Evolutionary conservation across 768 basidiomycete genomes (phyloP).

Genomic region (Boletus rubropictus): DNA sequence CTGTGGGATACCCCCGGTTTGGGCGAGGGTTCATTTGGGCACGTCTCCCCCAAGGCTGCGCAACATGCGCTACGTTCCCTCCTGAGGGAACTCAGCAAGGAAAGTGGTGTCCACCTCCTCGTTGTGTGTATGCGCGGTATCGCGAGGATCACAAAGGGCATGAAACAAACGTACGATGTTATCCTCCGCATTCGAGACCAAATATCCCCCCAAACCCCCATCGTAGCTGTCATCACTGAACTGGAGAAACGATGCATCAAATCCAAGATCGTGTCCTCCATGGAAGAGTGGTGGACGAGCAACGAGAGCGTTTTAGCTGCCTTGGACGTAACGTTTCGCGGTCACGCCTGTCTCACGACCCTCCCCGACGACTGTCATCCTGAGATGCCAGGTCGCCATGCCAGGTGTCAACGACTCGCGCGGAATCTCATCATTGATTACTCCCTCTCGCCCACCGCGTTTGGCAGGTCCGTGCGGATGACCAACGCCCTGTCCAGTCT

Average conservation of each 20-base stretch:
- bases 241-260: conserved; percentile 18
- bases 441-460: conserved; percentile 13
- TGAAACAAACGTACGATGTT: conserved; percentile 17
- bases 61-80: conserved; percentile 17
- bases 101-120: conserved; percentile 24
- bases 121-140: conserved; percentile 23
- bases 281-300: conserved; percentile 22
- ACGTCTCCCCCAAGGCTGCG: conserved; percentile 19
- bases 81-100: conserved; percentile 15
- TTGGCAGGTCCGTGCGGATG: background rate
- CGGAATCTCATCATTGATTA: conserved; percentile 19
- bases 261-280: conserved; percentile 11
- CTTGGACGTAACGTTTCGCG: conserved; percentile 13
- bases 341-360: conserved; percentile 24
- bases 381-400: conserved; percentile 12
- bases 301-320: background rate
- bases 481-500: conserved; percentile 6
- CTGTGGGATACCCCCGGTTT: conserved; percentile 25
- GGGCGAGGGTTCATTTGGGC: conserved; percentile 20
- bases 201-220: conserved; percentile 15
- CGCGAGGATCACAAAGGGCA: conserved; percentile 16
- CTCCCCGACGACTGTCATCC: conserved; percentile 19
- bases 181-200: conserved; percentile 19
- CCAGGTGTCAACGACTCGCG: conserved; percentile 15
- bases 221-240: conserved; percentile 25